Conservation (phyloP, 495 filamentous ascomycete genomes). For the Glonium stellatum region DNA sequence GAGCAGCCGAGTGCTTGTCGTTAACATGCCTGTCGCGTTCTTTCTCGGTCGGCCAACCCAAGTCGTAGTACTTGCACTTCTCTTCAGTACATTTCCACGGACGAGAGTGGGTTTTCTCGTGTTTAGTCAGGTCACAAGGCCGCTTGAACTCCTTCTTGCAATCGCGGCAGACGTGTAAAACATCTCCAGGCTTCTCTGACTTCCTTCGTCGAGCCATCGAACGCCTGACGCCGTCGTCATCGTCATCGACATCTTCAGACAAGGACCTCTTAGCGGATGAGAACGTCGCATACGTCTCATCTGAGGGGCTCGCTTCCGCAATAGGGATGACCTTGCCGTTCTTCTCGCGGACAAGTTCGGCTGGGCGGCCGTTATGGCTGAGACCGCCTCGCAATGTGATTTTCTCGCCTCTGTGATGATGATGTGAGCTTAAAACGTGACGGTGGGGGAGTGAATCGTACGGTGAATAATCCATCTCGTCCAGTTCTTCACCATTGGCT, state of each 20-base stretch:
- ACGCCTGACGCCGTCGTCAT: constrained; percentile 69
- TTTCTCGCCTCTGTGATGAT: constrained; percentile 49
- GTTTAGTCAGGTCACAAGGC: constrained; percentile 88
- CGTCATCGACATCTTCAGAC: constrained; percentile 31
- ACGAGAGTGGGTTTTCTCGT: constrained; percentile 93
- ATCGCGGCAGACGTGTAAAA: constrained; percentile 34
- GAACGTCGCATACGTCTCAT: constrained; percentile 4
- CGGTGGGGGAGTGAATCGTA: constrained; percentile 28
- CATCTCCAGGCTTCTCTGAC: constrained; percentile 46
- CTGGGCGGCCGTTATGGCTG: constrained; percentile 65
- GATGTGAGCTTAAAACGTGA: constrained; percentile 4
- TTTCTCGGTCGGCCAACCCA: constrained; percentile 96
- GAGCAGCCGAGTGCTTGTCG: constrained; percentile 81
- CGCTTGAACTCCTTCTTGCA: constrained; percentile 91
- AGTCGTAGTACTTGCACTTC: constrained; percentile 75
- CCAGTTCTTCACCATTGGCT: constrained; percentile 34
- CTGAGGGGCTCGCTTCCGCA: constrained; percentile 42
- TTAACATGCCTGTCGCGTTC: constrained; percentile 92
- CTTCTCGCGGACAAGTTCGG: constrained; percentile 70
- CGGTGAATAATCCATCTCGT: constrained; percentile 39
- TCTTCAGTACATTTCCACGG: constrained; percentile 83
- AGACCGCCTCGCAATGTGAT: constrained; percentile 70
- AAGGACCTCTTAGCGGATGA: constrained; percentile 22
- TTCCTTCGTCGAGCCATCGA: constrained; percentile 91
- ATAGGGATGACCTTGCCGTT: constrained; percentile 67